Conservation (phyloP, 306 rosid genomes). For the Styphnolobium japonicum region DNA sequence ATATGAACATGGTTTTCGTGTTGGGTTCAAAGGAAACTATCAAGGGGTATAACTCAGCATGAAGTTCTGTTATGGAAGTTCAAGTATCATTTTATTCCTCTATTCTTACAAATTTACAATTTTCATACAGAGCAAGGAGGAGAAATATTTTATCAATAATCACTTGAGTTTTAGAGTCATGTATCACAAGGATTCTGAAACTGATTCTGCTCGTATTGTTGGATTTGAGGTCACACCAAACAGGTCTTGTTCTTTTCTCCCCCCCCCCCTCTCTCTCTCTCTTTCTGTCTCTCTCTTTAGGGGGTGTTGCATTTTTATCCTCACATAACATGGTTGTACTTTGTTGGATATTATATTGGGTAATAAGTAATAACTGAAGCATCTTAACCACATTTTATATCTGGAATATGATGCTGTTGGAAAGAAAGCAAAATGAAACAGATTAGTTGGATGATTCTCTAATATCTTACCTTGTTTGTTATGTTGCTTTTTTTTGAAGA, state of each 20-base stretch:
- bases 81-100: neutral
- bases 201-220: constrained; percentile 90
- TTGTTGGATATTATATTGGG: neutral
- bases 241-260: constrained; percentile 52
- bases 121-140: constrained; percentile 82
- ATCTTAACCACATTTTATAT: neutral
- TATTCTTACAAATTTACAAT: constrained; percentile 23
- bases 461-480: neutral
- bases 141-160: constrained; percentile 90
- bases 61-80: constrained; percentile 19
- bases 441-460: neutral
- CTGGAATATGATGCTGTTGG: constrained; percentile 13
- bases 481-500: constrained; percentile 7
- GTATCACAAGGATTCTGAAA: constrained; percentile 92
- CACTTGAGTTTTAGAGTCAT: constrained; percentile 98
- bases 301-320: neutral
- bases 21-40: constrained; percentile 95
- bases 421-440: constrained; percentile 6
- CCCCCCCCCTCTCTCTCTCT: neutral
- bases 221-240: constrained; percentile 97
- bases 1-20: constrained; percentile 93
- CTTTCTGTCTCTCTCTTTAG: neutral
- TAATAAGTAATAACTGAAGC: neutral
- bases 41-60: constrained; percentile 74
- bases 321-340: neutral